Base-by-base conservation (phyloP, 129 eudicot genomes). In the Tanacetum coccineum region DNA sequence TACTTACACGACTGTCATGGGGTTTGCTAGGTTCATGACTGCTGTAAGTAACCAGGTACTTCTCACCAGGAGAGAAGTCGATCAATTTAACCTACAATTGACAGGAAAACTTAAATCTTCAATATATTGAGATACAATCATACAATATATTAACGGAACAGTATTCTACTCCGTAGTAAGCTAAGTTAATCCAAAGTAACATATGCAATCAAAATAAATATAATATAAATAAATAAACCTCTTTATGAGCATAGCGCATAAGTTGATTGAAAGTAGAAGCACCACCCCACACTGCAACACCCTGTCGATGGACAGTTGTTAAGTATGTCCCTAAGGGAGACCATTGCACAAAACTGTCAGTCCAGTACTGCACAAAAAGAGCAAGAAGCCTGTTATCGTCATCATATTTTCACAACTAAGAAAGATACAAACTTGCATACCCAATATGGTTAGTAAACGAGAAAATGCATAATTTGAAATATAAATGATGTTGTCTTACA, bases 21-120 rank as follows among this genome's bases (percentile, higher is more conserved):
- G 95, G 97, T 73, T 89, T 89, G 83, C 90, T 89, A 47, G 95
- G 95, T 36, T 84, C 97, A 45, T 91, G 97, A 74, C 95, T 84
- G 86, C 74, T 75, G 14, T 69, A 74, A 3, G 79, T 74, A 20
- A 74, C 73, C 68, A 74, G 59, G 50, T 74, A 74, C 39, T 67
- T 74, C 79, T 74, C 79, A 58, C 74, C 79, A 32, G 97, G 95
- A 49, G 97, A 91, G 46, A 91, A 91, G 56, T 91, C 97, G 18
- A 91, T 87, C 46, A 91, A 64, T 75, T 91, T 87, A 0, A 85
- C 97, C 97, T 61, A 61, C 79, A 70, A 49, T 53, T 15, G 22
- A 63, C 61, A 53, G 20, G 55, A 39, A 9, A 59, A 46, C 25
- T n/a, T 59, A 57, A 40, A 22, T 12, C 46, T 60, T 7, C 2